phyloP scores from a whole-genome alignment of 2,329 filamentous ascomycete species.

The Trichoderma sp. region DNA sequence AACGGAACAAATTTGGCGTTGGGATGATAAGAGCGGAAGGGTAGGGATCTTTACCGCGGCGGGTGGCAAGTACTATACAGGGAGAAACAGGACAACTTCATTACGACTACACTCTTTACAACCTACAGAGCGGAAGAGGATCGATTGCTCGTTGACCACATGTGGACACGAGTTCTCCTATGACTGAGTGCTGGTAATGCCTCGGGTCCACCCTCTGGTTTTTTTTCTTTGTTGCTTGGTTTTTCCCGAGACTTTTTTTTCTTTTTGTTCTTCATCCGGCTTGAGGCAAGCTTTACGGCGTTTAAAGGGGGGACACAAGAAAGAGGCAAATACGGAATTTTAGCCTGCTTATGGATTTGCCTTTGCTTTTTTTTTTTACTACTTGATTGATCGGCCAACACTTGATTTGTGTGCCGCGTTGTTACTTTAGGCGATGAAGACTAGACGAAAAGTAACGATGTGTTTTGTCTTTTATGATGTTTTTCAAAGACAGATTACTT shows the following conservation, averaged over 20 bases:
- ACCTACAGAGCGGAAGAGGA: background rate
- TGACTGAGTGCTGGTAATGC: background rate
- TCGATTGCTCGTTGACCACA: background rate
- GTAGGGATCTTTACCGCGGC: background rate
- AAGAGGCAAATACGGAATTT: conserved; percentile 3
- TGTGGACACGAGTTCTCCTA: background rate
- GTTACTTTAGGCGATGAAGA: conserved; percentile 1
- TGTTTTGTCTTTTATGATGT: background rate
- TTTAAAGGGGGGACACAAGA: conserved; percentile 1
- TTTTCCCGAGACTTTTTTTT: background rate
- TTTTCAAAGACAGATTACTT: background rate
- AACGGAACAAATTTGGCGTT: conserved; percentile 17
- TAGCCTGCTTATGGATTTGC: conserved; percentile 1
- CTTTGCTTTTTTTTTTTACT: background rate
- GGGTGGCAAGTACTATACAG: background rate
- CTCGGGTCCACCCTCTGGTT: background rate
- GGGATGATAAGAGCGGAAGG: conserved; percentile 3
- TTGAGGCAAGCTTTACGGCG: conserved; percentile 7
- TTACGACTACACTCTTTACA: background rate
- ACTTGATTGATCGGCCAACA: background rate
- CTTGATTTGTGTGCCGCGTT: conserved; percentile 4
- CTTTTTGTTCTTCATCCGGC: background rate
- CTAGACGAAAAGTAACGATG: conserved; percentile 20
- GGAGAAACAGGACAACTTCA: conserved; percentile 9
- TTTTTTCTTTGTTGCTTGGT: background rate